Conservation (phyloP, 805 yeast species). For the Yamadazyma scolyti region DNA sequence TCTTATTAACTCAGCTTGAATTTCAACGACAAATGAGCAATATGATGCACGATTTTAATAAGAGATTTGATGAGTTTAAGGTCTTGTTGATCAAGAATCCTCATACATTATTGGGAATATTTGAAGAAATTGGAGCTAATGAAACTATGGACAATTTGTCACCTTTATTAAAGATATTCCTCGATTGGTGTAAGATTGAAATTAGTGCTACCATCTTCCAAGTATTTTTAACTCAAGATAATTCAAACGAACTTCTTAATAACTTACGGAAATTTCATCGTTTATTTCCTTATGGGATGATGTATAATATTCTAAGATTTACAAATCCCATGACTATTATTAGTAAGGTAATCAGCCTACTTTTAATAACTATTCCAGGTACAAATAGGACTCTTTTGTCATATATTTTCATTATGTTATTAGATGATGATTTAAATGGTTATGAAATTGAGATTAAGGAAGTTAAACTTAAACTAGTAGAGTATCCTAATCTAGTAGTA, state of each 20-base stretch:
- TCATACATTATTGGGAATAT: constrained; percentile 56
- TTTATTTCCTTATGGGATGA: constrained; percentile 74
- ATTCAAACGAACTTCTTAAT: constrained; percentile 68
- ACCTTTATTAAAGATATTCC: constrained; percentile 62
- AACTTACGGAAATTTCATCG: constrained; percentile 71
- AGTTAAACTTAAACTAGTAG: constrained; percentile 32
- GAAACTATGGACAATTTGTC: constrained; percentile 54
- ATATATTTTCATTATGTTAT: constrained; percentile 59
- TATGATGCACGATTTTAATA: constrained; percentile 51
- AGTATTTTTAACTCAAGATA: constrained; percentile 74
- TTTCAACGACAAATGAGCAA: constrained; percentile 69
- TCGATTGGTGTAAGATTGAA: constrained; percentile 81
- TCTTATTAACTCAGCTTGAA: constrained; percentile 57
- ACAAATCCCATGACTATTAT: constrained; percentile 87
- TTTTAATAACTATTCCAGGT: constrained; percentile 51
- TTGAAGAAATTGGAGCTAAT: constrained; percentile 61
- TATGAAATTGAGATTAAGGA: constrained; percentile 19
- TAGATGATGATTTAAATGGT: constrained; percentile 14
- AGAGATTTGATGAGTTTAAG: constrained; percentile 59
- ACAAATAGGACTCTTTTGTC: constrained; percentile 51
- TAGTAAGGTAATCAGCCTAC: constrained; percentile 73
- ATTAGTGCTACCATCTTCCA: constrained; percentile 82
- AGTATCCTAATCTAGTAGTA: constrained; percentile 19
- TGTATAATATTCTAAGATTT: constrained; percentile 71
- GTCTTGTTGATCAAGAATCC: constrained; percentile 45